Conservation (phyloP, 345 rosid species). For the Cardiospermum halicacabum region DNA sequence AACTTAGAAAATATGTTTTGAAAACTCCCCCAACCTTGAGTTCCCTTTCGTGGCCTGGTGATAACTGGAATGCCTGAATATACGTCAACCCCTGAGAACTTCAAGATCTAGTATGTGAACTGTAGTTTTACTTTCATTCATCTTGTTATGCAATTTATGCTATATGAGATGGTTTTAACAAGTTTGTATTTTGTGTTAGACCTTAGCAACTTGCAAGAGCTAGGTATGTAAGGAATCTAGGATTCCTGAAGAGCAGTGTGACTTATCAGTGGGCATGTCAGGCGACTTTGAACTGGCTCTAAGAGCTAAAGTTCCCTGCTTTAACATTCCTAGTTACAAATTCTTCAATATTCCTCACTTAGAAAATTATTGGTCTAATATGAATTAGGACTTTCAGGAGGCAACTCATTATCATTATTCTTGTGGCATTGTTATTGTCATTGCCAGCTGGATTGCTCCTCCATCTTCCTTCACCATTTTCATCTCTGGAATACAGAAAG, state of each 20-base stretch:
- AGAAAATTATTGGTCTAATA: too few relatives aligned
- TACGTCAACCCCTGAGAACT: constrained; percentile 91
- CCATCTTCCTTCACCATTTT: too few relatives aligned
- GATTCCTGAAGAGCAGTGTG: constrained; percentile 80
- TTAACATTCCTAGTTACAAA: background rate
- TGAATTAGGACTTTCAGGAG: too few relatives aligned
- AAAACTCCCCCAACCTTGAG: constrained; percentile 68
- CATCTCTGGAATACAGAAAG: too few relatives aligned
- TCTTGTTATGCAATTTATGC: background rate
- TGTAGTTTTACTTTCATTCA: background rate
- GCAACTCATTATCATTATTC: too few relatives aligned
- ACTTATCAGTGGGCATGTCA: constrained; percentile 98
- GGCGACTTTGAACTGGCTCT: constrained; percentile 91
- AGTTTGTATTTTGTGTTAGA: constrained; percentile 34
- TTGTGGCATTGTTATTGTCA: too few relatives aligned
- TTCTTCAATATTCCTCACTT: background rate
- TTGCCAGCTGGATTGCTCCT: too few relatives aligned
- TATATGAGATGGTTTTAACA: constrained; percentile 1
- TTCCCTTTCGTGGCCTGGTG: constrained; percentile 89
- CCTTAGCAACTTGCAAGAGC: constrained; percentile 77
- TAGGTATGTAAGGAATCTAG: constrained; percentile 80
- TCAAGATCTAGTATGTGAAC: constrained; percentile 50
- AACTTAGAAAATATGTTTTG: constrained; percentile 66
- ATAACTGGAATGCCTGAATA: constrained; percentile 94
- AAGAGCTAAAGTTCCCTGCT: constrained; percentile 30